Evolutionary conservation across 139 green algal genomes (phyloP), one percentile per base, ranked within the genome.

Genomic region (Micromonas commoda): DNA sequence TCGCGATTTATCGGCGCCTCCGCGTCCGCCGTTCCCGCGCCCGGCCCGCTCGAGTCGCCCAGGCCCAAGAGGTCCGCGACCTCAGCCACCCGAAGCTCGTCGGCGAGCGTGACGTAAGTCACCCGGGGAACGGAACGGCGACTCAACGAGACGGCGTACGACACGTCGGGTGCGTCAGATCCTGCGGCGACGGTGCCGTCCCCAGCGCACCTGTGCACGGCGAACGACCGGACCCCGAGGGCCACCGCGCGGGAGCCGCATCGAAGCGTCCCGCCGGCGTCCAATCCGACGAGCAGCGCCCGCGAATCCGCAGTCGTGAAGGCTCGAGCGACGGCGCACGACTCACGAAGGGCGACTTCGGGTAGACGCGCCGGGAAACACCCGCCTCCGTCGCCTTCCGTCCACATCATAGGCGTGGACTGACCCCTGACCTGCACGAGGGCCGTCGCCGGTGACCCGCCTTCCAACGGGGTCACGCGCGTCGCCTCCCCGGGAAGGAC

Each of bases 241-340:
- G 87, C 81, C 31, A 94, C 28, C 24, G 81, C 61, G 16, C 52
- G 77, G 24, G 2, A 2, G 54, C 89, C 90, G 82, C 78, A 89
- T 71, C 80, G 88, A 39, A 96, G 86, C 69, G 77, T 38, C 0
- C 90, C 90, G 6, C 0, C 35, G 0, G 34, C n/a, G 23, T 73
- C 81, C 3, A 96, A 79, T 2, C 91, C 91, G 1, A 96, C 23
- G 0, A 73, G 84, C 87, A 28, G 84, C 81, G 37, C 69, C 34
- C 9, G 80, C 45, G 45, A 16, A 16, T 9, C 45, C 9, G 45
- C 9, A 16, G 45, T 9, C 9, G 45, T 23, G 45, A 16, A 57
- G 45, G 9, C 45, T 9, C 9, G 9, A n/a, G n/a, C n/a, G n/a
- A n/a, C n/a, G n/a, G n/a, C n/a, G n/a, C n/a, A n/a, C n/a, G n/a